Conservation (phyloP, 1,139 yeast species). For the Yamadazyma buinensis region DNA sequence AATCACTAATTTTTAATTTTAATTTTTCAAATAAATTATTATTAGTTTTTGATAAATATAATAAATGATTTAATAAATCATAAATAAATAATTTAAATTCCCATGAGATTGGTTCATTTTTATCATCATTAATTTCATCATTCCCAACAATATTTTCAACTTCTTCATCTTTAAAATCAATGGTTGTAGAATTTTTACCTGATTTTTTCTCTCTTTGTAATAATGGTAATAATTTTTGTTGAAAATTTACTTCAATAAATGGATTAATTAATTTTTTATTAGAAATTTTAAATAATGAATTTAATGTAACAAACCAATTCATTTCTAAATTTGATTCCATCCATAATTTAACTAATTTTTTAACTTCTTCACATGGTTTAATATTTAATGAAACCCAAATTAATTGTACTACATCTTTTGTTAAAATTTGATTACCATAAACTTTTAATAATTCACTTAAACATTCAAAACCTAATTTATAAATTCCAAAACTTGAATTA, state of each 20-base stretch:
- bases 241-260: slow-evolving; percentile 37
- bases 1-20: slow-evolving; percentile 56
- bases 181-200: slow-evolving; percentile 24
- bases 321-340: slow-evolving; percentile 34
- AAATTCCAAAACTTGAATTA: slow-evolving; percentile 34
- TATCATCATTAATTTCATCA: slow-evolving; percentile 25
- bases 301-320: slow-evolving; percentile 41
- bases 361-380: slow-evolving; percentile 36
- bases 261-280: slow-evolving; percentile 37
- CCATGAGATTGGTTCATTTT: slow-evolving; percentile 68
- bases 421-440: slow-evolving; percentile 29
- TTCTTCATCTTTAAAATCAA: slow-evolving; percentile 45
- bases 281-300: slow-evolving; percentile 34
- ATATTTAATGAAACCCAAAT: slow-evolving; percentile 45
- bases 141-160: slow-evolving; percentile 41
- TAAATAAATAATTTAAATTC: slow-evolving; percentile 62
- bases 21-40: slow-evolving; percentile 39
- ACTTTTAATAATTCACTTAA: slow-evolving; percentile 40
- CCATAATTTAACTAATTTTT: slow-evolving; percentile 36
- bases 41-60: slow-evolving; percentile 40
- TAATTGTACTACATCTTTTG: slow-evolving; percentile 34
- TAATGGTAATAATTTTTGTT: slow-evolving; percentile 41
- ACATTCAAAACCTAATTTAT: slow-evolving; percentile 36
- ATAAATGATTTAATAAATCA: slow-evolving; percentile 51
- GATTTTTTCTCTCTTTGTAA: slow-evolving; percentile 44